These are phyloP conservation scores for Fusarium dimerum DNA, from an alignment of 2,329 filamentous ascomycete genomes.

Conservation along the genomic window DNA sequence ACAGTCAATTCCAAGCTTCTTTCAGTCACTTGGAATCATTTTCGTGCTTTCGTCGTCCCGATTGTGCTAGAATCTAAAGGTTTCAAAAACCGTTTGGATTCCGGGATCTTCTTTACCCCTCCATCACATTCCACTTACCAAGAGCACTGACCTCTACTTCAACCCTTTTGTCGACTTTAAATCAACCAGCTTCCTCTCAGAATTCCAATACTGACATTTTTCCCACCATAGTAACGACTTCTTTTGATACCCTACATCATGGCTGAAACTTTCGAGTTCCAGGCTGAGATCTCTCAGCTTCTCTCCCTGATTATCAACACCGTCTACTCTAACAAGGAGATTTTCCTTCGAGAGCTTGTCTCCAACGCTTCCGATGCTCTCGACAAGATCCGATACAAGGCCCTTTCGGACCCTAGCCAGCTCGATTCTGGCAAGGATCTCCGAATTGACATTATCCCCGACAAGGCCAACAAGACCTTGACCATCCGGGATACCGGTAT, in stretches of 20 bases:
- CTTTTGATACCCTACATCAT: conserved; percentile 62
- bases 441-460: conserved; percentile 96
- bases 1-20: too few relatives aligned
- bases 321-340: conserved; percentile 99
- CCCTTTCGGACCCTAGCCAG: conserved; percentile 94
- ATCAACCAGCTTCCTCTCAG: background rate
- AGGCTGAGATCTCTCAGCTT: conserved; percentile 99
- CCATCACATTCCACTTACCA: conserved; percentile 13
- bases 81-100: conserved; percentile 9
- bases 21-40: too few relatives aligned
- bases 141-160: conserved; percentile 6
- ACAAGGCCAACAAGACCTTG: conserved; percentile 96
- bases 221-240: conserved; percentile 30
- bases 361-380: conserved; percentile 99
- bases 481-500: conserved; percentile 98
- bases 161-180: conserved; percentile 2
- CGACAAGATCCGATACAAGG: conserved; percentile 99
- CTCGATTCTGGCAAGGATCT: conserved; percentile 97
- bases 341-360: conserved; percentile 97
- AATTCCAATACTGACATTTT: conserved; percentile 17
- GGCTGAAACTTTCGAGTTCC: conserved; percentile 99
- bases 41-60: too few relatives aligned
- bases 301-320: conserved; percentile 99
- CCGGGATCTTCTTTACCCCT: conserved; percentile 20
- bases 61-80: too few relatives aligned